Percentiles rank a stretch among this genome's conserved stretches.
Conservation (phyloP, 495 filamentous ascomycete species). For the Xylaria longipes region DNA sequence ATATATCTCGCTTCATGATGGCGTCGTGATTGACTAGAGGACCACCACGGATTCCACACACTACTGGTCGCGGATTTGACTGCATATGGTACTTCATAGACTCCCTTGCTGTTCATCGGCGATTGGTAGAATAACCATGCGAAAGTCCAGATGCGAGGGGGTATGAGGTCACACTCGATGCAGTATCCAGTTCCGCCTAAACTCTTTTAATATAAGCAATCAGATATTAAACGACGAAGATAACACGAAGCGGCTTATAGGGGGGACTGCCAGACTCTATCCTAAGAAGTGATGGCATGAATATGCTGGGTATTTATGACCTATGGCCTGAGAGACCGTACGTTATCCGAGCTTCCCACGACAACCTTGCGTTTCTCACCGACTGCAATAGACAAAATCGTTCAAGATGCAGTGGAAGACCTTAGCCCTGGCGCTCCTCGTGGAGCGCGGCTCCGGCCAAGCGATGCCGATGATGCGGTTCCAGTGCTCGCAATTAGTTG, state of each 20-base stretch:
- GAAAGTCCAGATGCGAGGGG: slow-evolving; percentile 26
- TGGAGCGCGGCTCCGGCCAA: slow-evolving; percentile 40
- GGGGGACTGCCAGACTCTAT: not conserved
- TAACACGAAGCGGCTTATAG: slow-evolving; percentile 37
- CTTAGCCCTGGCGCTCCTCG: slow-evolving; percentile 43
- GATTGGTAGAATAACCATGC: slow-evolving; percentile 30
- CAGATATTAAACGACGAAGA: slow-evolving; percentile 37
- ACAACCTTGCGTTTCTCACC: slow-evolving; percentile 29
- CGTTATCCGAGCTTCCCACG: slow-evolving; percentile 21
- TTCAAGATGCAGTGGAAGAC: slow-evolving; percentile 48
- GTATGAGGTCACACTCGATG: slow-evolving; percentile 21
- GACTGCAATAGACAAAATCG: slow-evolving; percentile 28
- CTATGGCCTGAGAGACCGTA: slow-evolving; percentile 22
- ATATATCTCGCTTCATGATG: not conserved
- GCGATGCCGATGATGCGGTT: slow-evolving; percentile 45
- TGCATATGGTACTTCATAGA: not conserved
- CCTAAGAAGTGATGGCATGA: not conserved
- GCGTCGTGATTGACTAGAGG: not conserved
- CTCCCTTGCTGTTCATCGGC: not conserved
- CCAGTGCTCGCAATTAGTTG: slow-evolving; percentile 48
- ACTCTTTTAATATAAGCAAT: slow-evolving; percentile 42
- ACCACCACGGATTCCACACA: not conserved
- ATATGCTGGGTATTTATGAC: slow-evolving; percentile 33
- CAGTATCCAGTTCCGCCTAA: slow-evolving; percentile 40
- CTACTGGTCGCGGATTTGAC: not conserved